phyloP scores from a whole-genome alignment of 345 rosid species.

The Murraya paniculata region DNA sequence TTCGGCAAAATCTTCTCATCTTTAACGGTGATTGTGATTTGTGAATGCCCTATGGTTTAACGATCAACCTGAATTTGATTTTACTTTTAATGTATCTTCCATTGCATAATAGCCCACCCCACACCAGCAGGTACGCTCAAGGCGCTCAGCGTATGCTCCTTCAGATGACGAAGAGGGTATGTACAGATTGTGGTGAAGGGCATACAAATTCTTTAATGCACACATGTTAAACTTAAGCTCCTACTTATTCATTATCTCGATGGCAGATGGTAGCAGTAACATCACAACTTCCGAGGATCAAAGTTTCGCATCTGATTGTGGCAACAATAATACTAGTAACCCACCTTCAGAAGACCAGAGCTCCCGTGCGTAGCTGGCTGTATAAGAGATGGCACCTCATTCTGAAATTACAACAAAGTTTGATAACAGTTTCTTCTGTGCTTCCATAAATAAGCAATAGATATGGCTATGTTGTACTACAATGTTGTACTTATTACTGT shows the following conservation, averaged over 20 bases:
- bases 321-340: not conserved
- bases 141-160: constrained; percentile 75
- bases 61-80: not conserved
- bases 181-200: not conserved
- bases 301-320: not conserved
- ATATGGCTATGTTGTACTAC: not conserved
- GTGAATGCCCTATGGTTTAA: no score
- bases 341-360: constrained; percentile 11
- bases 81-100: not conserved
- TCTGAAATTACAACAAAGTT: not conserved
- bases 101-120: constrained; percentile 57
- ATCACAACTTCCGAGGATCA: constrained; percentile 17
- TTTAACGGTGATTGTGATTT: no score
- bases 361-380: not conserved
- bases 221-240: no score
- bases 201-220: not conserved
- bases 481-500: not conserved
- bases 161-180: constrained; percentile 54
- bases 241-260: not conserved
- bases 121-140: constrained; percentile 65
- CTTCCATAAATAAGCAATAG: not conserved
- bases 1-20: not conserved
- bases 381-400: not conserved
- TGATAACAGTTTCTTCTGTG: not conserved
- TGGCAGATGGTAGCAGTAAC: not conserved